These are phyloP conservation scores for Mortierella sp. DNA, from an alignment of 371 early-diverging fungal genomes.

Conservation along the genomic window DNA sequence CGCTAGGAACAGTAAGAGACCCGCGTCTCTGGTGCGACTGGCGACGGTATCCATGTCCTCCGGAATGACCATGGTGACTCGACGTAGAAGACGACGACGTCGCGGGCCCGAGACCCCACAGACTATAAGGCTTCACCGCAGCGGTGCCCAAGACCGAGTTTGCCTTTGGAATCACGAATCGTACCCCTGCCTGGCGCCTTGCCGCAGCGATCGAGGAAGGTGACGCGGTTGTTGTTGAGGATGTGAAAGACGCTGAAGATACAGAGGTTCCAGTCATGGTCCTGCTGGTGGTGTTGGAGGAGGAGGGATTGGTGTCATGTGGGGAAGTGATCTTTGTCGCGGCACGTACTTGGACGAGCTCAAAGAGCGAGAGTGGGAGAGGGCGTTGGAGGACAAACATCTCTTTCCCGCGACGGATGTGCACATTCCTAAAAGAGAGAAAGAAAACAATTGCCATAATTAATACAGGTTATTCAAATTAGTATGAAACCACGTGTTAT, in stretches of 20 bases:
- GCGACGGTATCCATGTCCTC: not conserved
- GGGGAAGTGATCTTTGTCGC: conserved; percentile 38
- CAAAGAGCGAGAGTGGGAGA: conserved; percentile 43
- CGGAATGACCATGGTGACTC: not conserved
- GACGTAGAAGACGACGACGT: conserved; percentile 9
- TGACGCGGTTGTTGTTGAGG: not conserved
- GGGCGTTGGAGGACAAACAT: conserved; percentile 39
- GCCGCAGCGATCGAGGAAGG: not conserved
- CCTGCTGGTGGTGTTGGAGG: not conserved
- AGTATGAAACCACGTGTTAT: not conserved
- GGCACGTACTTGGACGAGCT: conserved; percentile 49
- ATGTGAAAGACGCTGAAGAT: not conserved
- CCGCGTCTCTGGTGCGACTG: conserved; percentile 14
- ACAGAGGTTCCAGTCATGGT: not conserved
- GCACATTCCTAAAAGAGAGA: conserved; percentile 29
- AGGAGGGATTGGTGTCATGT: conserved; percentile 14
- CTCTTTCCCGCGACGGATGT: conserved; percentile 41
- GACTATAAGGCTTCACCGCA: conserved; percentile 39
- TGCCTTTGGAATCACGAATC: conserved; percentile 44
- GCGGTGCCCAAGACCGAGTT: conserved; percentile 54
- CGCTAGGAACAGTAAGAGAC: not conserved
- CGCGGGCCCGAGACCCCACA: conserved; percentile 47
- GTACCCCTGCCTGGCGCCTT: conserved; percentile 26
- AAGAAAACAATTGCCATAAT: not conserved
- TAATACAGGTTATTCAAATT: too few species aligned